Base-by-base conservation (phyloP, 345 rosid genomes). In the Linum lewisii region DNA sequence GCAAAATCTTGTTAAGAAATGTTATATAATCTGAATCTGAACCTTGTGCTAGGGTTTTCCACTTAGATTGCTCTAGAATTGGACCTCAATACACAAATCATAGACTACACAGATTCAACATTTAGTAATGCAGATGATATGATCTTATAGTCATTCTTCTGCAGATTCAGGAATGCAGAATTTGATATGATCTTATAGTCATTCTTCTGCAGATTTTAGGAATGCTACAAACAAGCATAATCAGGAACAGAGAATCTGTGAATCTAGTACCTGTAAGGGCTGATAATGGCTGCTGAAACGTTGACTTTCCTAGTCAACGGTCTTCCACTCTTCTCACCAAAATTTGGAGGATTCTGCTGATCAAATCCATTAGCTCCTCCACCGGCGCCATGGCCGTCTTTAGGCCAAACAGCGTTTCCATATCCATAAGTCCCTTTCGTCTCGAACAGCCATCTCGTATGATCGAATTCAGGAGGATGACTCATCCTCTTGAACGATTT, bases 401-500 rank as follows among this genome's bases (percentile, higher is more conserved):
- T 86, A 63, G 87, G 94, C 90, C 94, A 83, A 69, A 86, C 79
- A 0, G 94, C 94, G 34, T 83, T 86, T 4, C 94, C 87, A 63
- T 86, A 86, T 2, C 94, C 87, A 51, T 86, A 86, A 64, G 94
- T 86, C 18, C 87, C 94, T 67, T 83, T 86, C 19, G 94, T 86
- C 80, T 86, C 90, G 57, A 86, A 86, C 84, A 86, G 69, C 90
- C 90, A 86, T 22, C 87, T 64, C 0, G 84, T 78, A 26, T 86
- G 94, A 71, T 86, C 94, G 49, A 86, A 86, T 42, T 86, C 90
- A 1, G 75, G 82, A 3, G 82, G 68, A 53, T 86, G 82, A 66
- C 75, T 83, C 78, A 68, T 73, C 0, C 84, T 82, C 77, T 86
- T 83, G 49, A 80, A 72, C 9, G 94, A 86, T 61, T 78, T 86